A percentile compares a stretch with the other conserved stretches of the same genome.
phyloP scores from a whole-genome alignment of 2,329 filamentous ascomycete genomes.

The Sphaerulina vaccinii region DNA sequence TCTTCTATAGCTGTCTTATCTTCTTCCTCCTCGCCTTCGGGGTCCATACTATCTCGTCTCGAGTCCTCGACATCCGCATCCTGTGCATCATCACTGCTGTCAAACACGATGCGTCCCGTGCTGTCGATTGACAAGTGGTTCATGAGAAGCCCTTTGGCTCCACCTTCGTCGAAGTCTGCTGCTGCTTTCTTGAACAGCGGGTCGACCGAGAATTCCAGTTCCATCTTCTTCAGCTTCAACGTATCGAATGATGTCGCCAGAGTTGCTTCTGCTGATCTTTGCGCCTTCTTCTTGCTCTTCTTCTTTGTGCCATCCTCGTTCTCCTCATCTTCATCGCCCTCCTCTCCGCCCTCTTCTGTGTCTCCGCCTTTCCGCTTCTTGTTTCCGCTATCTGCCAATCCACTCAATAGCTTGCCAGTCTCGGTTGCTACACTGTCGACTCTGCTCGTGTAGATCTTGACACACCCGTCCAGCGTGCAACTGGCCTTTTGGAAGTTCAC shows the following conservation, averaged over 20 bases:
- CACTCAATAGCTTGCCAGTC: constrained; percentile 90
- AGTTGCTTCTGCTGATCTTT: constrained; percentile 82
- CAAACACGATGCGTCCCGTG: constrained; percentile 91
- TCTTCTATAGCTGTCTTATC: constrained; percentile 45
- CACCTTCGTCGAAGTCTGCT: constrained; percentile 96
- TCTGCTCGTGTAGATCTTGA: constrained; percentile 98
- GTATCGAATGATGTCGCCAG: constrained; percentile 84
- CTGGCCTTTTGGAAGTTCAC: constrained; percentile 99
- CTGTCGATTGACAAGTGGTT: constrained; percentile 97
- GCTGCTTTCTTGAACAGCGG: constrained; percentile 99
- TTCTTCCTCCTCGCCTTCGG: constrained; percentile 45
- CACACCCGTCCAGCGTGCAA: constrained; percentile 94
- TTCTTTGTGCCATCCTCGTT: constrained; percentile 54
- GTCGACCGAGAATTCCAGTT: constrained; percentile 93
- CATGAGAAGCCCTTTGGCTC: constrained; percentile 88
- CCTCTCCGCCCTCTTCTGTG: constrained; percentile 62
- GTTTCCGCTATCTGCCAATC: constrained; percentile 78
- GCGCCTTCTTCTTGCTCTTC: constrained; percentile 69
- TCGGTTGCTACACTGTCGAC: constrained; percentile 98
- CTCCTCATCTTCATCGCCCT: constrained; percentile 63
- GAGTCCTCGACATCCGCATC: constrained; percentile 47
- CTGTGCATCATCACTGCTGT: constrained; percentile 85
- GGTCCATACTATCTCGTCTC: constrained; percentile 40
- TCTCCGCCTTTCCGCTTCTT: constrained; percentile 54
- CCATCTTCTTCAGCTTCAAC: constrained; percentile 93